Percentiles rank a stretch among this genome's conserved stretches.
phyloP scores from a whole-genome alignment of 768 basidiomycete genomes.

The Rhodosporidiobolus odoratus region DNA sequence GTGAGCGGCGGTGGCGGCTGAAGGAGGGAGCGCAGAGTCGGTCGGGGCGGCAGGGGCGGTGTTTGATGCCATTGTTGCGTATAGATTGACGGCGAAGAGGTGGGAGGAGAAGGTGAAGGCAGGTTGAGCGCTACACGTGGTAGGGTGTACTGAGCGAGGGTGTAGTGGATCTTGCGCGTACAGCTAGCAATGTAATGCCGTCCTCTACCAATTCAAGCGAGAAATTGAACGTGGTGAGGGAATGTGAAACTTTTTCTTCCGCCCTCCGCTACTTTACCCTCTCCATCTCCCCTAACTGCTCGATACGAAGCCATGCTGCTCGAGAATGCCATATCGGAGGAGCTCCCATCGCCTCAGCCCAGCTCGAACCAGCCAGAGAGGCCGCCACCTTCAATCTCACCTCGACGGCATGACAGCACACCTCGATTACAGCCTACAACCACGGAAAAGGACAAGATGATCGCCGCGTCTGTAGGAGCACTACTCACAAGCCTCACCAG shows the following conservation, averaged over 20 bases:
- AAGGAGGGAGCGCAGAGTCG: slow-evolving; percentile 22
- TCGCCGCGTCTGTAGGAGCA: slow-evolving; percentile 41
- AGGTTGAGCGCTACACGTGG: background rate
- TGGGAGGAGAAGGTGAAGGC: background rate
- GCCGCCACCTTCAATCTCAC: background rate
- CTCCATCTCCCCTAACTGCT: background rate
- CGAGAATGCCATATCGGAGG: slow-evolving; percentile 25
- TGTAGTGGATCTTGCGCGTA: no score
- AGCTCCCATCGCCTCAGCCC: background rate
- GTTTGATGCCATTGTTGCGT: no score
- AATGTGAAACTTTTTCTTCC: background rate
- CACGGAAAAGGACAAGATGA: slow-evolving; percentile 35
- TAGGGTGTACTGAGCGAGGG: no score
- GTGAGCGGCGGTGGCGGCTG: slow-evolving; percentile 18
- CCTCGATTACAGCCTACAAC: background rate
- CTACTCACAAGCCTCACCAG: slow-evolving; percentile 40
- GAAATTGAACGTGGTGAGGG: background rate
- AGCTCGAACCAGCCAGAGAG: background rate
- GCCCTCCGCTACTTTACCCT: background rate
- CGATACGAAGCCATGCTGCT: background rate
- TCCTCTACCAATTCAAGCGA: no score
- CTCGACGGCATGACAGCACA: background rate
- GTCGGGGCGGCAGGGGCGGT: slow-evolving; percentile 3
- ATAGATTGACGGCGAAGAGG: background rate
- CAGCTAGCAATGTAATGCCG: no score